phyloP scores from a whole-genome alignment of 2,329 filamentous ascomycete genomes.

The Neoscytalidium dimidiatum region DNA sequence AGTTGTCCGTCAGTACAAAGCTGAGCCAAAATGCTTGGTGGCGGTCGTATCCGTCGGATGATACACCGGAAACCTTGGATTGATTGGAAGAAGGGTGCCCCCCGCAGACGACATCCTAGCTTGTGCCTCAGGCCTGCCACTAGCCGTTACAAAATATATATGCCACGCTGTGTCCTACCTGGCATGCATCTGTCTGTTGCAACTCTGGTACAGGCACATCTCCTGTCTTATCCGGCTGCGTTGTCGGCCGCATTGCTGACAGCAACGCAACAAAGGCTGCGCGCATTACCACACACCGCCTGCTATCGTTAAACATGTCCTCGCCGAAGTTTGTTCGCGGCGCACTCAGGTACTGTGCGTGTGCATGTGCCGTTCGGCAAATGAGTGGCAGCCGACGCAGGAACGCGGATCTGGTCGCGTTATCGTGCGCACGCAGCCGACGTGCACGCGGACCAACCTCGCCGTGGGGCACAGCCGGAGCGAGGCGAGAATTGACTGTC shows the following conservation, averaged over 20 bases:
- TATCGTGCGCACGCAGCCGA: background rate
- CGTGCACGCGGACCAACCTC: background rate
- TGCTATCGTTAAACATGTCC: background rate
- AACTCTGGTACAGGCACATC: constrained; percentile 1
- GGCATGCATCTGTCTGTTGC: constrained; percentile 9
- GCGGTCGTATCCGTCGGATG: background rate
- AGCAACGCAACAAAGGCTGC: background rate
- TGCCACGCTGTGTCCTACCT: background rate
- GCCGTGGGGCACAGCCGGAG: constrained; percentile 12
- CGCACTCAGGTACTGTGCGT: background rate
- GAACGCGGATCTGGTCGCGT: background rate
- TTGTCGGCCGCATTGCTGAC: background rate
- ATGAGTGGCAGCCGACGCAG: constrained; percentile 1
- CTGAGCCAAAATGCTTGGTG: background rate
- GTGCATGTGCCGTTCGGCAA: background rate
- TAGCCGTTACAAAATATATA: background rate
- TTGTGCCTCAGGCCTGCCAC: background rate
- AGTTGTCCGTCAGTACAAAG: background rate
- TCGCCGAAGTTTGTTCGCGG: background rate
- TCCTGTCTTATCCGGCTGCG: background rate
- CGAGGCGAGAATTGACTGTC: constrained; percentile 1
- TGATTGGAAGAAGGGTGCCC: background rate
- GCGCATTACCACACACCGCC: background rate
- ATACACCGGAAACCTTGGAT: background rate
- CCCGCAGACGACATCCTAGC: background rate